phyloP scores from a whole-genome alignment of 2,329 filamentous ascomycete genomes.

The Beauveria sp. region DNA sequence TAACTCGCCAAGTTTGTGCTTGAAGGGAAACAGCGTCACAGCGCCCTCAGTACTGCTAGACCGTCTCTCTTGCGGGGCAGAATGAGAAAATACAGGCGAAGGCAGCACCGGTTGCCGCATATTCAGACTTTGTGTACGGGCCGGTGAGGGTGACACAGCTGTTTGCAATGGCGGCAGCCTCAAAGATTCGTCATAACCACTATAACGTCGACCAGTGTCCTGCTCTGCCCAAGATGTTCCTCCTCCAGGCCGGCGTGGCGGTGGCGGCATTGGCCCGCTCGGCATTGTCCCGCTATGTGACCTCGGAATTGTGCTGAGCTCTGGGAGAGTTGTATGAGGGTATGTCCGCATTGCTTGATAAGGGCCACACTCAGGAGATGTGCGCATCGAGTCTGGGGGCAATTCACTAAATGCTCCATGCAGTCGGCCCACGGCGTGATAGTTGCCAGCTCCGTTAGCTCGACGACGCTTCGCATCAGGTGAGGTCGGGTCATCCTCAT shows the following conservation, averaged over 20 bases:
- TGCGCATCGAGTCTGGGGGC: slow-evolving; percentile 15
- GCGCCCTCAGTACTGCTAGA: slow-evolving; percentile 54
- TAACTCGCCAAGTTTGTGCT: slow-evolving; percentile 70
- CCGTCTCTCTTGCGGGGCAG: slow-evolving; percentile 22
- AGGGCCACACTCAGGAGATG: slow-evolving; percentile 17
- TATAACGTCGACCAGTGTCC: slow-evolving; percentile 31
- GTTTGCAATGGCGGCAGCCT: slow-evolving; percentile 48
- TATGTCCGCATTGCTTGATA: slow-evolving; percentile 17
- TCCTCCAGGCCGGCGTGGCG: slow-evolving; percentile 36
- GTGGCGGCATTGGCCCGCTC: slow-evolving; percentile 43
- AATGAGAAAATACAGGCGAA: slow-evolving; percentile 20
- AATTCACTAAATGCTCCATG: slow-evolving; percentile 12
- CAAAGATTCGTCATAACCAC: slow-evolving; percentile 47
- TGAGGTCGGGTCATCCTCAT: slow-evolving; percentile 33
- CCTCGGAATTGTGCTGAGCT: slow-evolving; percentile 23
- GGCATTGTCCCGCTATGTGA: slow-evolving; percentile 39
- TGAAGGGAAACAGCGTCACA: slow-evolving; percentile 67
- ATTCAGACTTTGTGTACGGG: slow-evolving; percentile 19
- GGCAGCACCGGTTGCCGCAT: slow-evolving; percentile 21
- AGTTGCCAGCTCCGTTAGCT: slow-evolving; percentile 37
- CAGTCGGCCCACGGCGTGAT: slow-evolving; percentile 20
- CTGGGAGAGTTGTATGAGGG: slow-evolving; percentile 21
- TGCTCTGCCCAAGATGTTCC: slow-evolving; percentile 23
- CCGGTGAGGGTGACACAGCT: slow-evolving; percentile 25
- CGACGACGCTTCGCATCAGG: slow-evolving; percentile 57